phyloP scores from a whole-genome alignment of 2,329 filamentous ascomycete genomes.

The Diaporthe ampelina region DNA sequence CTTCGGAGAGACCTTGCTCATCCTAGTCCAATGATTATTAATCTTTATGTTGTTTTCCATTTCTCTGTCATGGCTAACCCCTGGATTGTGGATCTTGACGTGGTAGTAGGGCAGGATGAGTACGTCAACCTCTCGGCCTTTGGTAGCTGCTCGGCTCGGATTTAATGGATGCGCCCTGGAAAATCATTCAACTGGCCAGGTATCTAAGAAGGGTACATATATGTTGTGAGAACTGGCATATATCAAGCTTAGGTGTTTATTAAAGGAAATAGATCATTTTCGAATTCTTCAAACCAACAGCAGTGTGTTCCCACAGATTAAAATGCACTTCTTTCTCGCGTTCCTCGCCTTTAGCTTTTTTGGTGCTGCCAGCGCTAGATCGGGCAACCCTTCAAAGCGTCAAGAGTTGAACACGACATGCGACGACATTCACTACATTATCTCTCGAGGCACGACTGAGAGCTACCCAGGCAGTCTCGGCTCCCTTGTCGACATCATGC shows the following conservation, averaged over 20 bases:
- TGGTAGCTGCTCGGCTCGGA: conserved; percentile 8
- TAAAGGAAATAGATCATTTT: no score
- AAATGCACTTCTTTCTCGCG: not conserved
- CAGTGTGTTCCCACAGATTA: not conserved
- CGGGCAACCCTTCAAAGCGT: not conserved
- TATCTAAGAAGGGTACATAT: no score
- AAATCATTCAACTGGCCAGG: not conserved
- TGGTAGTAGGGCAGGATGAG: no score
- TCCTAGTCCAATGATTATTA: no score
- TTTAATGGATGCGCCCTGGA: not conserved
- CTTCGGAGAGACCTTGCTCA: no score
- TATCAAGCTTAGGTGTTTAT: no score
- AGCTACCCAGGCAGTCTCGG: conserved; percentile 11
- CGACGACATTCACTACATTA: conserved; percentile 9
- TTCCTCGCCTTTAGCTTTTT: not conserved
- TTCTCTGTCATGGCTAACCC: no score
- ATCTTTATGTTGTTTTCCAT: no score
- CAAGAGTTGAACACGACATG: conserved; percentile 1
- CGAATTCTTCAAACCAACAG: not conserved
- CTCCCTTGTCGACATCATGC: conserved; percentile 11
- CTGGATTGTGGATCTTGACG: no score
- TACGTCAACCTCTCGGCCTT: not conserved
- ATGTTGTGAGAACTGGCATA: rapidly evolving
- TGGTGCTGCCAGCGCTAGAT: not conserved
- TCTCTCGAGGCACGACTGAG: conserved; percentile 13